Percentiles rank a stretch among this genome's conserved stretches.
Evolutionary conservation across 2,329 filamentous ascomycete genomes (phyloP).

Genomic region (Neopestalotiopsis sp.): DNA sequence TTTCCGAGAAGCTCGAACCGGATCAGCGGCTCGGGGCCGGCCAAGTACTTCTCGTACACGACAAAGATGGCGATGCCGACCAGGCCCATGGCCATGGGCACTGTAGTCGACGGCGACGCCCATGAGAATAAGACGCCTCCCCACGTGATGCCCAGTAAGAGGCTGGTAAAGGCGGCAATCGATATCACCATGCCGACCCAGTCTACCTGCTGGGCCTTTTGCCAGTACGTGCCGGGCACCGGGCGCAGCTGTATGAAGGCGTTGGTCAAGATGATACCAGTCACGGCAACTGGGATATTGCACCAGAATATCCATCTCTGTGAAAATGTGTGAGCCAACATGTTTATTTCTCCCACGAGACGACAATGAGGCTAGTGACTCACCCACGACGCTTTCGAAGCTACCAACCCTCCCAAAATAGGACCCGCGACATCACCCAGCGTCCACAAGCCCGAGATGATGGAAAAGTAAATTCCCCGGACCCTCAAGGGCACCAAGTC

Average conservation of each 20-base stretch:
- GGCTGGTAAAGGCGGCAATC: slow-evolving; percentile 4
- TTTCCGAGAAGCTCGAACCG: slow-evolving; percentile 4
- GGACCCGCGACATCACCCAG: slow-evolving; percentile 1
- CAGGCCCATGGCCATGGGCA: slow-evolving; percentile 8
- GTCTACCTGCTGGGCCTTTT: slow-evolving; percentile 4
- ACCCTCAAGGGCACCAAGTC: slow-evolving; percentile 9
- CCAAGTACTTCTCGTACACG: slow-evolving; percentile 1
- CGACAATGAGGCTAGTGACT: background rate
- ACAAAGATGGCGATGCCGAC: background rate
- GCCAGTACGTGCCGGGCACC: background rate
- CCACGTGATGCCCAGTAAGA: slow-evolving; percentile 11
- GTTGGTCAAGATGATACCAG: background rate
- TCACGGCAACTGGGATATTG: slow-evolving; percentile 5
- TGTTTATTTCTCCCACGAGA: too few species aligned
- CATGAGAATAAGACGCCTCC: slow-evolving; percentile 8
- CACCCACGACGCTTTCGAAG: slow-evolving; percentile 7
- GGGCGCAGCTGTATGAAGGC: background rate
- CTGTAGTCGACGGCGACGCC: background rate
- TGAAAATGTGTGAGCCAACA: background rate
- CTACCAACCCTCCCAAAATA: background rate
- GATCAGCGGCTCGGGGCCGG: background rate
- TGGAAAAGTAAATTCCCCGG: slow-evolving; percentile 6
- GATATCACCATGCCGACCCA: slow-evolving; percentile 9
- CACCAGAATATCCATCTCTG: slow-evolving; percentile 13
- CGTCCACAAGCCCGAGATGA: slow-evolving; percentile 6